Evolutionary conservation across 768 basidiomycete genomes (phyloP).

Genomic region (Strobilomyces echinocephalus): DNA sequence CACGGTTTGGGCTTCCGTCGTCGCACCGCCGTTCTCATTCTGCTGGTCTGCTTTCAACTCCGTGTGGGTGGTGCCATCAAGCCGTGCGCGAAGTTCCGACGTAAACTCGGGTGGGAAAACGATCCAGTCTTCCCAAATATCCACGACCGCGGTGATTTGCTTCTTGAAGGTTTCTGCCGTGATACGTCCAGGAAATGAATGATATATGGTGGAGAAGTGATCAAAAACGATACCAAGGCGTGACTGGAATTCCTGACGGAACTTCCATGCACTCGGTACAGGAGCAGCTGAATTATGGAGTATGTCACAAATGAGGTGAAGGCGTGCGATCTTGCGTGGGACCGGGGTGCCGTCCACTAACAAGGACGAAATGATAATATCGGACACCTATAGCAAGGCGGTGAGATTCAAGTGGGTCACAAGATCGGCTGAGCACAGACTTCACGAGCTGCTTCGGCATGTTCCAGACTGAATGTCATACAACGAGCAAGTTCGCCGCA

Average conservation of each 20-base stretch:
- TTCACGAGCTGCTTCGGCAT: slow-evolving; percentile 93
- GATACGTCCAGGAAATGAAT: slow-evolving; percentile 93
- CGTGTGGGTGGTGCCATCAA: slow-evolving; percentile 55
- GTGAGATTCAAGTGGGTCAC: slow-evolving; percentile 1
- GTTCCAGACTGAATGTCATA: slow-evolving; percentile 96
- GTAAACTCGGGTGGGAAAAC: slow-evolving; percentile 90
- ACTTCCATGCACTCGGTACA: slow-evolving; percentile 96
- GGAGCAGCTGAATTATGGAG: slow-evolving; percentile 94
- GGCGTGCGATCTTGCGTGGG: slow-evolving; percentile 93
- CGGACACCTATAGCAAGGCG: slow-evolving; percentile 58
- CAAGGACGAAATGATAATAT: slow-evolving; percentile 85
- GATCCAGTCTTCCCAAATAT: slow-evolving; percentile 99
- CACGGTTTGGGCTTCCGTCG: slow-evolving; percentile 26
- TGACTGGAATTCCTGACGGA: slow-evolving; percentile 89
- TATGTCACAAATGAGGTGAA: slow-evolving; percentile 96
- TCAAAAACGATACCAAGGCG: slow-evolving; percentile 93
- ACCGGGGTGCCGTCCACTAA: slow-evolving; percentile 90
- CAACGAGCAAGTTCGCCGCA: slow-evolving; percentile 89
- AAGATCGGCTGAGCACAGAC: slow-evolving; percentile 36
- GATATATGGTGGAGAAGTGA: slow-evolving; percentile 89
- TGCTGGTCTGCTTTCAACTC: slow-evolving; percentile 28
- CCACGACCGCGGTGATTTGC: slow-evolving; percentile 83
- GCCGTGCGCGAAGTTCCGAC: slow-evolving; percentile 59
- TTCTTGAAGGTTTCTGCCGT: slow-evolving; percentile 95
- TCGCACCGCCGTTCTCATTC: slow-evolving; percentile 14